phyloP scores from a whole-genome alignment of 495 filamentous ascomycete genomes.

The Daldinia vernicosa region DNA sequence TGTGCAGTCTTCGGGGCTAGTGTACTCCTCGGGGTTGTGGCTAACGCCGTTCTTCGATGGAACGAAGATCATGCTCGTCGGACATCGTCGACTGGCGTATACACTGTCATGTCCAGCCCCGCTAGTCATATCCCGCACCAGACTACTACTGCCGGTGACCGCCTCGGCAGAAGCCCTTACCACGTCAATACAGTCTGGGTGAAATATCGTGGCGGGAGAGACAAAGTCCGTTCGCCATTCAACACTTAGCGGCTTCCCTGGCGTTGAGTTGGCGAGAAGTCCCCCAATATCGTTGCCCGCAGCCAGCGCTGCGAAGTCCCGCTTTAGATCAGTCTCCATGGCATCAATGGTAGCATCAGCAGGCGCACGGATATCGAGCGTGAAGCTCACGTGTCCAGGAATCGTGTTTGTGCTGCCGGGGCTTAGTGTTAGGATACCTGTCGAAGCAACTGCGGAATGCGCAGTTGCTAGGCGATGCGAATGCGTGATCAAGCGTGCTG shows the following conservation, averaged over 20 bases:
- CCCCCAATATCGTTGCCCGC: conserved; percentile 36
- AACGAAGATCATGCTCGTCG: conserved; percentile 63
- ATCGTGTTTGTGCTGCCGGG: conserved; percentile 72
- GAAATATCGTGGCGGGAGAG: conserved; percentile 73
- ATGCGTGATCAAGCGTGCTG: conserved; percentile 71
- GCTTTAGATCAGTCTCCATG: conserved; percentile 40
- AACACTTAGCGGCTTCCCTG: conserved; percentile 38
- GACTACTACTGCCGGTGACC: conserved; percentile 46
- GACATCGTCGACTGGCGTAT: conserved; percentile 50
- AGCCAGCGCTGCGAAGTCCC: conserved; percentile 44
- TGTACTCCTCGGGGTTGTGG: conserved; percentile 60
- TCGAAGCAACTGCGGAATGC: conserved; percentile 69
- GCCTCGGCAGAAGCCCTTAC: conserved; percentile 69
- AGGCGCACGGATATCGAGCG: conserved; percentile 74
- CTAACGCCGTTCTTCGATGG: conserved; percentile 58
- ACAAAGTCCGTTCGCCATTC: conserved; percentile 45
- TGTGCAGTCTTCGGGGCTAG: conserved; percentile 53
- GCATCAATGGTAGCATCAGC: conserved; percentile 63
- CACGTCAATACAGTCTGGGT: conserved; percentile 72
- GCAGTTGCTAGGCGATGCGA: conserved; percentile 68
- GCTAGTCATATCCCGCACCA: conserved; percentile 59
- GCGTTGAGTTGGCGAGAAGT: conserved; percentile 28
- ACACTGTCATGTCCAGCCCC: conserved; percentile 70
- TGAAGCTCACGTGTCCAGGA: conserved; percentile 73
- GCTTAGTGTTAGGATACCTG: conserved; percentile 72